These are phyloP conservation scores for Ampelomyces quisqualis DNA, from an alignment of 2,329 filamentous ascomycete genomes.

Conservation along the genomic window DNA sequence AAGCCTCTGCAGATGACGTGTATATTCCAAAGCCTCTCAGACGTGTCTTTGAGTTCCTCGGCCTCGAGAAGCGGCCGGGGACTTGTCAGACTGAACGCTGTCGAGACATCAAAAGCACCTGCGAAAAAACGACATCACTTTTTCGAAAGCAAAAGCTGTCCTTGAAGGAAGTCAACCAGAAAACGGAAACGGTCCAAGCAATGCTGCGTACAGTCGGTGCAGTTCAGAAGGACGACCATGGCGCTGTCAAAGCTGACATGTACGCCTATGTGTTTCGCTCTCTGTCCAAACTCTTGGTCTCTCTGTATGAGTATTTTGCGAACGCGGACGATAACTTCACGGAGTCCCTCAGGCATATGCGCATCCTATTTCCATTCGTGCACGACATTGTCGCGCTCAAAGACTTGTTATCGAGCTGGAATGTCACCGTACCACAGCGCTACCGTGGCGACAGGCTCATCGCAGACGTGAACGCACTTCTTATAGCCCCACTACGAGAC, in stretches of 20 bases:
- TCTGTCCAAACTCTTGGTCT: conserved; percentile 17
- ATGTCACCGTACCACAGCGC: conserved; percentile 14
- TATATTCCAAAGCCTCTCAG: conserved; percentile 12
- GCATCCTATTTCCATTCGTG: conserved; percentile 18
- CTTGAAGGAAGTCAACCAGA: conserved; percentile 10
- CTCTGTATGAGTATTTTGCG: conserved; percentile 18
- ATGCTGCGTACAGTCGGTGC: conserved; percentile 8
- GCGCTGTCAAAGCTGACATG: conserved; percentile 29
- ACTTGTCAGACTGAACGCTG: conserved; percentile 21
- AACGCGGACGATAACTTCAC: conserved; percentile 4
- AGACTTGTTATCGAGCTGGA: conserved; percentile 25
- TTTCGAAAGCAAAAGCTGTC: conserved; percentile 9
- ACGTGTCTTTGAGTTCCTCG: conserved; percentile 24
- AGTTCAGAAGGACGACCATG: conserved; percentile 6
- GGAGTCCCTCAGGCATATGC: conserved; percentile 17
- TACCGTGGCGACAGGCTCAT: conserved; percentile 24
- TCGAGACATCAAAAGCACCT: conserved; percentile 12
- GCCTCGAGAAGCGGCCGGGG: conserved; percentile 17
- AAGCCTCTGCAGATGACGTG: conserved; percentile 2
- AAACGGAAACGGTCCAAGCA: conserved; percentile 6
- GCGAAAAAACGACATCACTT: conserved; percentile 5
- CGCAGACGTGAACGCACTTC: conserved; percentile 19
- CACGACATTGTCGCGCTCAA: conserved; percentile 27
- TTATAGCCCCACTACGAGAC: conserved; percentile 32
- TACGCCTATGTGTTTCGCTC: conserved; percentile 30